These are phyloP conservation scores for Solanum okadae DNA, from an alignment of 257 asterid species.

Conservation along the genomic window DNA sequence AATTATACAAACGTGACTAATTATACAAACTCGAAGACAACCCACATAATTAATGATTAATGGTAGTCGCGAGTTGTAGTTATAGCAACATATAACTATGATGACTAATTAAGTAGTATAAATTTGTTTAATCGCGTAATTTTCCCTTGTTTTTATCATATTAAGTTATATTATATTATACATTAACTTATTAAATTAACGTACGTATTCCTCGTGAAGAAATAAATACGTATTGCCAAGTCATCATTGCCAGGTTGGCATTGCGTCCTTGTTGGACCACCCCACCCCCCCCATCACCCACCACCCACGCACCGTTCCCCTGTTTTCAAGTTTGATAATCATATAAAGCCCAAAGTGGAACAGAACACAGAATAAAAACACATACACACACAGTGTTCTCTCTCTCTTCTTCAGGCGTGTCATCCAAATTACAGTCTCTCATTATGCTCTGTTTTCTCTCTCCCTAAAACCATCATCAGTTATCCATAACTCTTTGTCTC, in stretches of 20 bases:
- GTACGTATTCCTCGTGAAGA: not conserved
- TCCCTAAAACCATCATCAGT: conserved; percentile 12
- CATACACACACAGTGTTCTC: conserved; percentile 1
- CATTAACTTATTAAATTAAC: not conserved
- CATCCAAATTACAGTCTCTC: conserved; percentile 8
- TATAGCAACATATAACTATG: too few species aligned
- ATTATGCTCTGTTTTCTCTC: conserved; percentile 11
- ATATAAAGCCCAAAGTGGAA: conserved; percentile 5
- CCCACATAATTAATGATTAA: too few species aligned
- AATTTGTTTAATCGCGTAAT: too few species aligned
- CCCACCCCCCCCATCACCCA: not conserved
- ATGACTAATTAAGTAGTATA: too few species aligned
- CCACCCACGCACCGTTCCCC: not conserved
- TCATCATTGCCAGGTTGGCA: conserved; percentile 10
- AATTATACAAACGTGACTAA: too few species aligned
- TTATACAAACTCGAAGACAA: too few species aligned
- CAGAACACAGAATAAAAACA: conserved; percentile 1
- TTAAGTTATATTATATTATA: too few species aligned
- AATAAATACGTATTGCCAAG: not conserved
- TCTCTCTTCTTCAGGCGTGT: conserved; percentile 21
- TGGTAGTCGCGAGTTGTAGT: too few species aligned
- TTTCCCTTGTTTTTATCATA: too few species aligned
- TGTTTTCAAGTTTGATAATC: not conserved
- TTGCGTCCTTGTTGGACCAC: conserved; percentile 6
- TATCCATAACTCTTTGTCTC: conserved; percentile 48